These are phyloP conservation scores for Ceriops zippeliana DNA, from an alignment of 345 rosid genomes.

Conservation along the genomic window DNA sequence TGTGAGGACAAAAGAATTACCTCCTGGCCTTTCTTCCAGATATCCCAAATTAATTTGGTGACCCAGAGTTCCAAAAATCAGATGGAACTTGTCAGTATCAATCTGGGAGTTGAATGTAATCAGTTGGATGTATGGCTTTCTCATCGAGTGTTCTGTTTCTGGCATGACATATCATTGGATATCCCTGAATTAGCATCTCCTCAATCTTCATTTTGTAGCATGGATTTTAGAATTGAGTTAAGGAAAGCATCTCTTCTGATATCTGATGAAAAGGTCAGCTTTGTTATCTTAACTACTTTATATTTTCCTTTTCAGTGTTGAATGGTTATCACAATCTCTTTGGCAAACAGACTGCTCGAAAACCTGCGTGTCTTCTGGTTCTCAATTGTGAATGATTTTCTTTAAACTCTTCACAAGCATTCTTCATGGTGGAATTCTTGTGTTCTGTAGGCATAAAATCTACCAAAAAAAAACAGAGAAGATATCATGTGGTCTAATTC, in stretches of 20 bases:
- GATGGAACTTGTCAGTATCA: conserved; percentile 29
- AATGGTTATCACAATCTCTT: not conserved
- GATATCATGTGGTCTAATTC: not conserved
- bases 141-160: conserved; percentile 64
- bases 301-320: not conserved
- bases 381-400: not conserved
- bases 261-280: conserved; percentile 85
- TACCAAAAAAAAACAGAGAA: too few species aligned
- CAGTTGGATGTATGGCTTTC: conserved; percentile 60
- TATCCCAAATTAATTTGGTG: conserved; percentile 43
- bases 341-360: not conserved
- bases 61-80: conserved; percentile 41
- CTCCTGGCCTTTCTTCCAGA: conserved; percentile 63
- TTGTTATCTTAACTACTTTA: conserved; percentile 1
- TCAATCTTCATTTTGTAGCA: conserved; percentile 33
- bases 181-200: conserved; percentile 51
- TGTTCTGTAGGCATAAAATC: too few species aligned
- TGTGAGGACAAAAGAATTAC: conserved; percentile 35
- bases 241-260: conserved; percentile 64
- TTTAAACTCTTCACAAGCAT: not conserved
- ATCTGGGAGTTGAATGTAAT: conserved; percentile 47
- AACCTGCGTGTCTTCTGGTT: not conserved
- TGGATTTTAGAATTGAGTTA: conserved; percentile 45
- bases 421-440: too few species aligned
- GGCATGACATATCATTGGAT: conserved; percentile 49